Percentiles rank a stretch among this genome's conserved stretches.
Conservation (phyloP, 192 early-diverging fungal genomes). For the Linderina pennispora region DNA sequence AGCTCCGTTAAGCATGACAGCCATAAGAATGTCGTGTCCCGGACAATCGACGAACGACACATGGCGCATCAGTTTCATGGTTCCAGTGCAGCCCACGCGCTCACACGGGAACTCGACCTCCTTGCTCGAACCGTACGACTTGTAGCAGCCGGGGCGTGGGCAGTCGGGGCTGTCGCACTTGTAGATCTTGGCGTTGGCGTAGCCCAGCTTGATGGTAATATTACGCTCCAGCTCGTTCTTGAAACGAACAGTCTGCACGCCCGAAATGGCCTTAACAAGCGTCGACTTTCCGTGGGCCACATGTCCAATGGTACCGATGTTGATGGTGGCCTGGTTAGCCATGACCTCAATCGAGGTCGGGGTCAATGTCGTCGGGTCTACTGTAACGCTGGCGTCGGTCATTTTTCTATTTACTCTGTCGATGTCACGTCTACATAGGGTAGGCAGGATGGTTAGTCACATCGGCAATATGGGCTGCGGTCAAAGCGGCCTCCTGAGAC, state of each 20-base stretch:
- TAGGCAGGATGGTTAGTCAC: no score
- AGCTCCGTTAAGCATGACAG: slow-evolving; percentile 97
- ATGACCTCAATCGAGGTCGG: slow-evolving; percentile 82
- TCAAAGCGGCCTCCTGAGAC: no score
- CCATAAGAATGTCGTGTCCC: slow-evolving; percentile 99
- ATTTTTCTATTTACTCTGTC: slow-evolving; percentile 16
- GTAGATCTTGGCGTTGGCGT: slow-evolving; percentile 99
- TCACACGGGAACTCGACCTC: slow-evolving; percentile 87
- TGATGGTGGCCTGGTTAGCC: slow-evolving; percentile 96
- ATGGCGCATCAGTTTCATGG: slow-evolving; percentile 82
- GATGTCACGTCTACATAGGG: no score
- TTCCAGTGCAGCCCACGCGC: slow-evolving; percentile 76
- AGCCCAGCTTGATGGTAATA: slow-evolving; percentile 99
- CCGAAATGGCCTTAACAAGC: slow-evolving; percentile 97
- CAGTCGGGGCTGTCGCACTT: slow-evolving; percentile 92
- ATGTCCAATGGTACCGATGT: slow-evolving; percentile 99
- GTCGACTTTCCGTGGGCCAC: slow-evolving; percentile 99
- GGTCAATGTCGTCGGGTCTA: slow-evolving; percentile 34
- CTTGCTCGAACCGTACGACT: slow-evolving; percentile 75
- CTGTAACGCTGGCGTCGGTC: slow-evolving; percentile 9
- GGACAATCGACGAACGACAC: slow-evolving; percentile 99
- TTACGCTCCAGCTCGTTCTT: slow-evolving; percentile 98
- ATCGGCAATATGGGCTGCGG: no score
- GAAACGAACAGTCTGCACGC: slow-evolving; percentile 96
- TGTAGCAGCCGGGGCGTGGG: slow-evolving; percentile 94